Percentiles rank a stretch among this genome's conserved stretches.
These are phyloP conservation scores for Fraxinus velutina DNA, from an alignment of 305 asterid species.

Conservation along the genomic window DNA sequence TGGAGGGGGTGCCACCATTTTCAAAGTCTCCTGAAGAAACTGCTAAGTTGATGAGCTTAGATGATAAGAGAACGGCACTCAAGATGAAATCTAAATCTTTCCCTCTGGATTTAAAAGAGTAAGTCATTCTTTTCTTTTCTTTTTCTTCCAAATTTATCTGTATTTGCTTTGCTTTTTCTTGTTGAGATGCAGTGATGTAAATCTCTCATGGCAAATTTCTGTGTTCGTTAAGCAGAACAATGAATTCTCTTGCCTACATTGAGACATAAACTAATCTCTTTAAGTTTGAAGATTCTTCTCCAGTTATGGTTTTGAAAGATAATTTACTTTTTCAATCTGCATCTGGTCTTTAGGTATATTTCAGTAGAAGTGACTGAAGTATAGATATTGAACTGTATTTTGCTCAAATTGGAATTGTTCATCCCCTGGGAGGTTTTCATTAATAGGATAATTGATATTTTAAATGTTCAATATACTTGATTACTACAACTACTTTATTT, in stretches of 20 bases:
- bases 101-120: constrained; percentile 80
- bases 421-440: background rate
- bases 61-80: constrained; percentile 70
- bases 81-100: constrained; percentile 69
- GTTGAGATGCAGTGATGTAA: background rate
- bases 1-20: constrained; percentile 78
- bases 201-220: background rate
- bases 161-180: background rate
- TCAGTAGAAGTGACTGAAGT: background rate
- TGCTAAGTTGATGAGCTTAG: constrained; percentile 55
- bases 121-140: constrained; percentile 29
- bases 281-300: background rate
- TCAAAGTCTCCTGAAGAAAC: constrained; percentile 78
- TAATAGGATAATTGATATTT: background rate
- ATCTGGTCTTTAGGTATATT: background rate
- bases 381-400: background rate
- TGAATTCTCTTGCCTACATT: background rate
- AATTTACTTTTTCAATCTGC: background rate
- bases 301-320: background rate
- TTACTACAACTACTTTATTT: background rate
- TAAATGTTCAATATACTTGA: background rate
- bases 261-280: background rate
- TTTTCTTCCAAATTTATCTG: background rate
- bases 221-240: background rate
- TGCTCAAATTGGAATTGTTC: background rate